These are phyloP conservation scores for Dictyostelium brefeldianum DNA, from an alignment of 78 protist genomes.

Conservation along the genomic window DNA sequence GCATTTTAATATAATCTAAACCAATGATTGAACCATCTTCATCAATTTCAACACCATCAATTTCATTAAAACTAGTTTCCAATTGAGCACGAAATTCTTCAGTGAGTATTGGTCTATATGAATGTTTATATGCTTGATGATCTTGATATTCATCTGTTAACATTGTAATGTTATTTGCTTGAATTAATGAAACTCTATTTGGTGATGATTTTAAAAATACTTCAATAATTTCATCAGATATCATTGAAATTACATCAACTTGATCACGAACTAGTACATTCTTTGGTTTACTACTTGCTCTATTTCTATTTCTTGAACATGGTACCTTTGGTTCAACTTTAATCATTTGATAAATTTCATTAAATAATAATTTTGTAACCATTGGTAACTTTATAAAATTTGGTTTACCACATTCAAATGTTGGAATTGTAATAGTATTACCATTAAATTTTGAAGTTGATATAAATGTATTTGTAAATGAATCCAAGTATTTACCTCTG, in stretches of 20 bases:
- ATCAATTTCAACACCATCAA: background rate
- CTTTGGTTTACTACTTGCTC: too few species aligned
- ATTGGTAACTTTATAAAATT: background rate
- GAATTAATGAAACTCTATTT: background rate
- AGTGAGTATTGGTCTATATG: background rate
- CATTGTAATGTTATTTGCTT: background rate
- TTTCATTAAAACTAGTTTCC: background rate
- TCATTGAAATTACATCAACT: background rate
- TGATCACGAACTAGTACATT: background rate
- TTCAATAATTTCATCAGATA: background rate
- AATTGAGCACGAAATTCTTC: conserved; percentile 8
- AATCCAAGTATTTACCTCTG: conserved; percentile 1
- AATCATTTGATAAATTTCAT: background rate
- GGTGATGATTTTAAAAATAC: background rate
- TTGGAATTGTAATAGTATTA: background rate
- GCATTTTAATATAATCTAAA: conserved; percentile 2
- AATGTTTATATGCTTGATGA: background rate
- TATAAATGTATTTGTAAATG: background rate
- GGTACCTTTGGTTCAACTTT: background rate
- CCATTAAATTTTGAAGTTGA: background rate
- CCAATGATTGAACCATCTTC: background rate
- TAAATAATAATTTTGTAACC: background rate
- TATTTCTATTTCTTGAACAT: background rate
- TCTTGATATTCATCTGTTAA: background rate
- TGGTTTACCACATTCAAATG: background rate